Base-by-base conservation (phyloP, 257 asterid species). In the Ilex asprella region DNA sequence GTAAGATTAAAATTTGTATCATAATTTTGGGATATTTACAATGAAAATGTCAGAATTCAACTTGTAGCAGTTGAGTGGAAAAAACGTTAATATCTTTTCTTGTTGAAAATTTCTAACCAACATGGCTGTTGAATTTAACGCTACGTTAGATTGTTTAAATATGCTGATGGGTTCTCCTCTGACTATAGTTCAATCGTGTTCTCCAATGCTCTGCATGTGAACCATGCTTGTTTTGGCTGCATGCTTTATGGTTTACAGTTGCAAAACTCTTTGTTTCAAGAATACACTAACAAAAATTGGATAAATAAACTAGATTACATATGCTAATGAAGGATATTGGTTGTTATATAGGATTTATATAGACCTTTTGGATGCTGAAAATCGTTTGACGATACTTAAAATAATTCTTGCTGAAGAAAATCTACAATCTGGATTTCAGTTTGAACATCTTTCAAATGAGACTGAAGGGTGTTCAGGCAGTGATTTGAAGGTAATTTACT, bases 391-490 rank as follows among this genome's bases (percentile, higher is more conserved):
- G 66, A 93, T 93, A 80, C 87, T 93, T 31, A 81, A 89, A 74
- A 82, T 87, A 70, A 85, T 93, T 60, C 88, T 93, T 59, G 79
- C 81, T 70, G 83, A 77, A 64, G 99, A 92, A 81, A 87, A 87
- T 73, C 76, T 92, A 65, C 90, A 79, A 74, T 10, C 86, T 16
- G 86, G 73, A 43, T 92, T 92, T 61, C 62, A 86, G 30, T 79
- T 81, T 70, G 90, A 87, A 59, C 78, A 87, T 69, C 97, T 92
- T 47, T 96, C 99, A 58, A 86, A 83, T 82, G 84, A 86, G 64
- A 93, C 99, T 7, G 99, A 93, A 59, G 99, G 97, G 73, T 93
- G 89, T 78, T 93, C 97, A 8, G 99, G 99, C 69, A 93, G 99
- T 59, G 99, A 93, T 75, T 84, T 93, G 65, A 93, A 93, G 97